Conservation (phyloP, 2,329 filamentous ascomycete genomes). For the Penicillium psychrosexuale region DNA sequence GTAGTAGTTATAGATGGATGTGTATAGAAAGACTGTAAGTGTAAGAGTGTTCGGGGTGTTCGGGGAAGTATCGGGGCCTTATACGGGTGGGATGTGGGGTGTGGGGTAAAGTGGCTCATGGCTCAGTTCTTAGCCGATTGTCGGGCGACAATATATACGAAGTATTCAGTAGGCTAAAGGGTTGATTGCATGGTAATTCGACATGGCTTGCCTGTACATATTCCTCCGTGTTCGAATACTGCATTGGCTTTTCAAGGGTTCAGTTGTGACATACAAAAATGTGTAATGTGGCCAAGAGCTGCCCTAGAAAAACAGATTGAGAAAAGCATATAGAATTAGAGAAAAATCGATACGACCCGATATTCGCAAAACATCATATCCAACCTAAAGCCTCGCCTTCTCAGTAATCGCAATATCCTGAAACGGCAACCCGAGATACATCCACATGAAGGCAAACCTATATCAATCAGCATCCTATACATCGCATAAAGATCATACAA, state of each 20-base stretch:
- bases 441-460: constrained; percentile 57
- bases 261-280: neutral
- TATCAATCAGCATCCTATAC: neutral
- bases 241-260: neutral
- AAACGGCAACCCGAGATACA: constrained; percentile 56
- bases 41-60: neutral
- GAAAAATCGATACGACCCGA: neutral
- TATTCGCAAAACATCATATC: neutral
- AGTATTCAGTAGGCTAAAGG: no score
- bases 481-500: neutral
- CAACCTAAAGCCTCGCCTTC: constrained; percentile 15
- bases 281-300: neutral
- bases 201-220: no score
- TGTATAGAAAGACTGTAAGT: neutral
- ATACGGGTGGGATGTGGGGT: constrained; percentile 6
- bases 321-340: neutral
- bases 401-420: constrained; percentile 27
- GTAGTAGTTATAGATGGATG: neutral
- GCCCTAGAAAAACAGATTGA: no score
- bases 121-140: constrained; percentile 15
- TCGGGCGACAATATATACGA: neutral
- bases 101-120: constrained; percentile 16
- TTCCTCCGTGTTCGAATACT: no score
- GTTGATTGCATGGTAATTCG: no score
- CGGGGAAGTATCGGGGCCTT: neutral